A percentile compares a stretch with the other conserved stretches of the same genome.
phyloP scores from a whole-genome alignment of 78 protist species.

The Chrysochromulina tobinii region DNA sequence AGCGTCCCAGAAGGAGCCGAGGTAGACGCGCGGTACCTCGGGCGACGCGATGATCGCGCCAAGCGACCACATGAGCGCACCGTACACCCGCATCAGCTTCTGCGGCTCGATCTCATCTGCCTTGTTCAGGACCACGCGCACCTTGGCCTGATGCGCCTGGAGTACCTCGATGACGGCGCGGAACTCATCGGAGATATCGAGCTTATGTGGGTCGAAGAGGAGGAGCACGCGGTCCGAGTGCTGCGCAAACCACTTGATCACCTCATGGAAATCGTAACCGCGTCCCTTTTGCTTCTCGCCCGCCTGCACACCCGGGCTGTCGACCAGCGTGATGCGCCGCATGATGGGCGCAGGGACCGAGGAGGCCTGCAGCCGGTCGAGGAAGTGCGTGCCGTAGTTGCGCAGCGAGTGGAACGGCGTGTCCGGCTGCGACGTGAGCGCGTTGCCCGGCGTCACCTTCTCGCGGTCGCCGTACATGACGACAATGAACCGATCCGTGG shows the following conservation, averaged over 20 bases:
- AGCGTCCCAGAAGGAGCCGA: constrained; percentile 89
- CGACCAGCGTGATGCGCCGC: constrained; percentile 28
- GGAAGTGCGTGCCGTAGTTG: constrained; percentile 74
- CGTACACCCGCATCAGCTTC: constrained; percentile 90
- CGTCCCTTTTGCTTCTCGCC: constrained; percentile 83
- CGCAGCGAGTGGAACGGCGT: constrained; percentile 78
- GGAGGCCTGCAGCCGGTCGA: constrained; percentile 40
- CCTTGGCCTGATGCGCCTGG: constrained; percentile 75
- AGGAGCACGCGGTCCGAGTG: constrained; percentile 81
- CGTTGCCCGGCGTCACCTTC: constrained; percentile 73
- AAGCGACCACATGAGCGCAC: constrained; percentile 88
- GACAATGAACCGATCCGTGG: constrained; percentile 54
- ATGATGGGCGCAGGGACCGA: constrained; percentile 41
- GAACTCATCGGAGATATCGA: constrained; percentile 79
- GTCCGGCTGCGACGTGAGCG: constrained; percentile 68
- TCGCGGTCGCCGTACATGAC: constrained; percentile 63
- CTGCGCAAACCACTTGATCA: constrained; percentile 86
- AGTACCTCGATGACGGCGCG: constrained; percentile 59
- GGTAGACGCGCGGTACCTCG: constrained; percentile 84
- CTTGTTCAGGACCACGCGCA: constrained; percentile 88
- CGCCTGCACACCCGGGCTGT: constrained; percentile 70
- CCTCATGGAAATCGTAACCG: constrained; percentile 10
- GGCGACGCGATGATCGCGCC: constrained; percentile 59
- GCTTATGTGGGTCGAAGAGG: constrained; percentile 91
- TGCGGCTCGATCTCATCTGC: constrained; percentile 74